Conservation (phyloP, 2,329 filamentous ascomycete species). For the Fusarium dimerum region DNA sequence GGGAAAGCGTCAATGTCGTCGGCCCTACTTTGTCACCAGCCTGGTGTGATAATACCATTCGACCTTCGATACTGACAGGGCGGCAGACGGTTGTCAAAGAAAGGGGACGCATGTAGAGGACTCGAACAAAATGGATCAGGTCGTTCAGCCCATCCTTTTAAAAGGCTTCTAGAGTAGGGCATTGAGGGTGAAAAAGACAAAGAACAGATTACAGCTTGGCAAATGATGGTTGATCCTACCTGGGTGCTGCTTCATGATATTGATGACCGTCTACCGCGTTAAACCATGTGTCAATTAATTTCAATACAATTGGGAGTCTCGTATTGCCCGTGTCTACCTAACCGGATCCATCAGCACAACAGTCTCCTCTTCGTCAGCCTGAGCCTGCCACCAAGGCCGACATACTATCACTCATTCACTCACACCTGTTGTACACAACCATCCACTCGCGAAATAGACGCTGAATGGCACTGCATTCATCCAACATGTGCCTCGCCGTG, state of each 20-base stretch:
- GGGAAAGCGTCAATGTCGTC: background rate
- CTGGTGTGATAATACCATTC: background rate
- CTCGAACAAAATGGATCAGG: background rate
- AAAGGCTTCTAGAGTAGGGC: too few relatives aligned
- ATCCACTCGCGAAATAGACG: slow-evolving; percentile 19
- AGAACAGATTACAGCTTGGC: too few relatives aligned
- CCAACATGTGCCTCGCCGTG: slow-evolving; percentile 12
- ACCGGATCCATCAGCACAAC: slow-evolving; percentile 31
- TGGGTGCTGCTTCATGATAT: too few relatives aligned
- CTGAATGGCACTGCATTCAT: slow-evolving; percentile 14
- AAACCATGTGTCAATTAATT: slow-evolving; percentile 1
- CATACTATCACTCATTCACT: slow-evolving; percentile 7
- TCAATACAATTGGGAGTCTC: slow-evolving; percentile 21
- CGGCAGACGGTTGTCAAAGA: background rate
- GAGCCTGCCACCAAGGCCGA: slow-evolving; percentile 22
- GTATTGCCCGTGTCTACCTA: slow-evolving; percentile 31
- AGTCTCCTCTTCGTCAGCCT: slow-evolving; percentile 22
- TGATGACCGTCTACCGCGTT: slow-evolving; percentile 2
- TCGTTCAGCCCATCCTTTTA: background rate
- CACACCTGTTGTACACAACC: slow-evolving; percentile 29
- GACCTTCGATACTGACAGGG: background rate
- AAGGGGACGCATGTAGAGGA: background rate
- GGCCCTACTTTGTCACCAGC: background rate
- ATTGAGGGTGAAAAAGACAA: too few relatives aligned
- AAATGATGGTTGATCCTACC: too few relatives aligned